These are phyloP conservation scores for Warburgia ugandensis DNA, from an alignment of 164 flowering plant species.

Conservation along the genomic window DNA sequence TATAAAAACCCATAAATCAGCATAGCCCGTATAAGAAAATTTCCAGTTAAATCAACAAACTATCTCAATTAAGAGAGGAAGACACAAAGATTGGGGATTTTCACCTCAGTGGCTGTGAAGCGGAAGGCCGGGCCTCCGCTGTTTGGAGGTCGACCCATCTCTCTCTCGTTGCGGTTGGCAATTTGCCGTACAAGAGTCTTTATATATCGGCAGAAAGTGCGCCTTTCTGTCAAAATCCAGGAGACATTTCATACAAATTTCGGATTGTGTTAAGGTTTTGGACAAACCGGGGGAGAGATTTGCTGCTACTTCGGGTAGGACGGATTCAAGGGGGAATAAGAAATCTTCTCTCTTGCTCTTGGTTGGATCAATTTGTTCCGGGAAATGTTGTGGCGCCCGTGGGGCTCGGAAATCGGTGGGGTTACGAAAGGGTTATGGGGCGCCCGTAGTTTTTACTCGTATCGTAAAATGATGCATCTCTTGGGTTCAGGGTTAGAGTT, in stretches of 20 bases:
- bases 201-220: background rate
- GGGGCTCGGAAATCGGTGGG: no score
- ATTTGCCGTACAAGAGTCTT: no score
- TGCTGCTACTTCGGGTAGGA: no score
- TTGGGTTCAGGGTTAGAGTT: no score
- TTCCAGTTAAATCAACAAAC: background rate
- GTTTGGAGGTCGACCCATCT: conserved; percentile 70
- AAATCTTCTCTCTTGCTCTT: no score
- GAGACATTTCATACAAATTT: background rate
- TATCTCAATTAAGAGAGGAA: background rate
- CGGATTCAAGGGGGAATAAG: no score
- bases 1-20: no score
- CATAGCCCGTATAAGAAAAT: background rate
- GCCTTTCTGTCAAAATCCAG: background rate
- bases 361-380: no score
- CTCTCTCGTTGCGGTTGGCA: background rate
- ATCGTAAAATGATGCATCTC: no score
- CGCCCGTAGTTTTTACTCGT: no score
- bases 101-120: conserved; percentile 49
- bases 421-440: no score
- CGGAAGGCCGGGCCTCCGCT: conserved; percentile 71
- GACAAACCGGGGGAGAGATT: background rate
- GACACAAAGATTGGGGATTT: background rate
- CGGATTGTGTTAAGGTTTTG: background rate
- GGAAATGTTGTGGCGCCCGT: no score